A percentile compares a stretch with the other conserved stretches of the same genome.
phyloP scores from a whole-genome alignment of 495 filamentous ascomycete species.

The Aspergillus haitiensis region DNA sequence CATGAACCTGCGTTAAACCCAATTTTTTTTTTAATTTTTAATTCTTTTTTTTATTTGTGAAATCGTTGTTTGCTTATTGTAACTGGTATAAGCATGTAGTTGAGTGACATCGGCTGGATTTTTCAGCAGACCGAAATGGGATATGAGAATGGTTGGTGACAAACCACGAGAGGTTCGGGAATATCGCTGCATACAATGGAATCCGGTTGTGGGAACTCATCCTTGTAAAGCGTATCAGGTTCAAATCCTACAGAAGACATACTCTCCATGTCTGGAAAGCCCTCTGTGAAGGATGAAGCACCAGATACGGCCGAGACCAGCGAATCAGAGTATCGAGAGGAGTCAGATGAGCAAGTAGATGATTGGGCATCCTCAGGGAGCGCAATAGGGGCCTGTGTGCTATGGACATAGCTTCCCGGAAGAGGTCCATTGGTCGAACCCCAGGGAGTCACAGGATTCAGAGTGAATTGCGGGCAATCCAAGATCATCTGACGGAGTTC shows the following conservation, averaged over 20 bases:
- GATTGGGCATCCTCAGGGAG: conserved; percentile 39
- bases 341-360: conserved; percentile 43
- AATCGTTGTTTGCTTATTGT: background rate
- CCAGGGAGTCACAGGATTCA: conserved; percentile 37
- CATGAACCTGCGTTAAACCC: conserved; percentile 31
- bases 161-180: conserved; percentile 26
- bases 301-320: conserved; percentile 46
- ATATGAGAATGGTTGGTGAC: conserved; percentile 27
- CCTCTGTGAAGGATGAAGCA: conserved; percentile 45
- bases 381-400: conserved; percentile 33
- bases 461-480: conserved; percentile 75
- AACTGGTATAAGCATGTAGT: too few species aligned
- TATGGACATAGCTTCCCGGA: conserved; percentile 31
- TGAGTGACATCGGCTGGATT: too few species aligned
- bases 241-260: conserved; percentile 42
- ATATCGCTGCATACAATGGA: conserved; percentile 28
- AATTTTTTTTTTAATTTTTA: conserved; percentile 7
- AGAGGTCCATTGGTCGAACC: conserved; percentile 30
- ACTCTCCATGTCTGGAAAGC: conserved; percentile 43
- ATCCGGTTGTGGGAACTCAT: conserved; percentile 32
- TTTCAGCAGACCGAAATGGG: conserved; percentile 33
- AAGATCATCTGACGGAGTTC: conserved; percentile 78
- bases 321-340: conserved; percentile 44
- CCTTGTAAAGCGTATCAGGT: conserved; percentile 37
- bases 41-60: conserved; percentile 5